These are phyloP conservation scores for Aspergillus bombycis DNA, from an alignment of 2,329 filamentous ascomycete genomes.

Conservation along the genomic window DNA sequence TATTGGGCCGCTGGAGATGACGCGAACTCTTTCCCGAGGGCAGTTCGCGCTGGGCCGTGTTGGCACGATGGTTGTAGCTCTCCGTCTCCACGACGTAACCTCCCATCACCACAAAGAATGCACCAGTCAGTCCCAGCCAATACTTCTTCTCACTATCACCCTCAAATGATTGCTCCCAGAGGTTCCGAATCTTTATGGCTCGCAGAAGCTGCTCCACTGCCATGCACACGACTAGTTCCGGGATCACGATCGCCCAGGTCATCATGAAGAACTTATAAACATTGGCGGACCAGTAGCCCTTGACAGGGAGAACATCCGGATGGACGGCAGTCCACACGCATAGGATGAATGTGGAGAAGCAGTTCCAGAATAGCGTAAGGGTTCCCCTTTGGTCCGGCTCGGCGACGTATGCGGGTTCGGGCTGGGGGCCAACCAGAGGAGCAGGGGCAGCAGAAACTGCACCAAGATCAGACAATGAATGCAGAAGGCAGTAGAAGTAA, in stretches of 20 bases:
- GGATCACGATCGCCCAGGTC: background rate
- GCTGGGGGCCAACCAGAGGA: background rate
- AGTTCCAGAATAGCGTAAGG: background rate
- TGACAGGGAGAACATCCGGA: background rate
- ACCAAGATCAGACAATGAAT: no score
- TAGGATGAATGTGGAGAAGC: background rate
- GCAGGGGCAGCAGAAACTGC: no score
- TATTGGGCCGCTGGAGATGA: no score
- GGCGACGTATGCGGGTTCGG: background rate
- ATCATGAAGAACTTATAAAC: slow-evolving; percentile 3
- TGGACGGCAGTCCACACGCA: slow-evolving; percentile 10
- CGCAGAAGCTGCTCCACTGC: background rate
- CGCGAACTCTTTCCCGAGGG: no score
- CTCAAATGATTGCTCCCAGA: background rate
- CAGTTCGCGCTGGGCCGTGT: no score
- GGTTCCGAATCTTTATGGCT: background rate
- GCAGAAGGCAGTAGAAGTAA: no score
- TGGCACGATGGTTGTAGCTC: background rate
- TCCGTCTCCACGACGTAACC: background rate
- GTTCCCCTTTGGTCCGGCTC: slow-evolving; percentile 1
- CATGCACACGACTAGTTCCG: slow-evolving; percentile 4
- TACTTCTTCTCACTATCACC: background rate
- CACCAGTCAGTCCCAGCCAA: background rate
- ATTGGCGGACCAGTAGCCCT: background rate
- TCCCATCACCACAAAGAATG: slow-evolving; percentile 9